Evolutionary conservation across 352 stramenopile genomes (phyloP), one percentile per base, ranked within the genome.

Genomic region (Phytophthora gonapodyides): DNA sequence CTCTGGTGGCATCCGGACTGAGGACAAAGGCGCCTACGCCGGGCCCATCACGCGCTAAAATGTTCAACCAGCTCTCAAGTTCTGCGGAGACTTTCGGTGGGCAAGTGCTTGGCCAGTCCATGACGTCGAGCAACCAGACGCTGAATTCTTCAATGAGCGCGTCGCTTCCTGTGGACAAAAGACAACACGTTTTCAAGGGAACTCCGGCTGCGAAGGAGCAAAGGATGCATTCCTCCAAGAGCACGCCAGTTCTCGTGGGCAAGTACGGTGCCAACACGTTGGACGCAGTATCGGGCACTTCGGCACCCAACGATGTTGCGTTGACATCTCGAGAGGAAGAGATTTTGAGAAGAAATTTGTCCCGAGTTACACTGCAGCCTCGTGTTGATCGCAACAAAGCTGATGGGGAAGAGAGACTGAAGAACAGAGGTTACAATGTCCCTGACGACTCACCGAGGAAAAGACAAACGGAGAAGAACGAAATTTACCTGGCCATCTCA

Each of bases 401-500:
- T n/a, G 50, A 41, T 31, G 62, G 62, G 10, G 57, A 35, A 35
- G 52, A 71, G 36, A 44, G 59, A 40, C 60, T 73, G 10, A 67
- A 58, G 50, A 74, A 55, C 30, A 69, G 44, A 55, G 50, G 33
- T 16, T 17, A 67, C 24, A 27, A 72, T 66, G 17, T 1, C 19
- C 31, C 45, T 5, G 34, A 19, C 15, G 33, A 57, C n/a, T 54
- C 38, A 3, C 44, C 42, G 16, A 55, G 38, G 21, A 61, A 61
- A 47, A 27, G 44, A 53, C 40, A 55, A 34, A 54, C 8, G 5
- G 48, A 61, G 35, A 67, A 65, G 40, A 55, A 69, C 30, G 64
- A 55, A 6, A 60, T 88, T 60, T 82, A 89, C 53, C 60, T 89
- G 37, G 72, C 78, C 13, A 88, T 91, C 48, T 87, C 78, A 45